Evolutionary conservation across 2,329 filamentous ascomycete genomes (phyloP).

Genomic region (Sphaerulina vaccinii): DNA sequence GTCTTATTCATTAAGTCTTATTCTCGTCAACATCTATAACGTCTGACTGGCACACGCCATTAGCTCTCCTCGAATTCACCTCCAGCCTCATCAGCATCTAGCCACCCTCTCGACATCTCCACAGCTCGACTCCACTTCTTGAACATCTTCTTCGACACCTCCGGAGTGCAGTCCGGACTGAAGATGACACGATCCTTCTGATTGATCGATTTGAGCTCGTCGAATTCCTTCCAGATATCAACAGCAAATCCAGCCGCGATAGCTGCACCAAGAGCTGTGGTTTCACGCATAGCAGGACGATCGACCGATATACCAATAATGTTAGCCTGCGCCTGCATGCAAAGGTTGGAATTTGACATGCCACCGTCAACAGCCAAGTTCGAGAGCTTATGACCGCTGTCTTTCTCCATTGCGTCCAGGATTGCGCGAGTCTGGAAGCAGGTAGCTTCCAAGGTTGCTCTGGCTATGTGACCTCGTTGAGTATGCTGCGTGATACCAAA

Average conservation of each 20-base stretch:
- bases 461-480: conserved; percentile 81
- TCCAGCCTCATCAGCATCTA: conserved; percentile 22
- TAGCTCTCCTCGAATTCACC: conserved; percentile 11
- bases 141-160: conserved; percentile 62
- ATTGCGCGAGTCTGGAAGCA: conserved; percentile 96
- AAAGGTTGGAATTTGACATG: conserved; percentile 83
- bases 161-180: conserved; percentile 58
- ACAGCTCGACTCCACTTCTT: conserved; percentile 73
- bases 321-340: conserved; percentile 89
- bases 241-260: conserved; percentile 83
- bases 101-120: conserved; percentile 72
- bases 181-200: conserved; percentile 68
- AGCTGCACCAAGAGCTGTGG: conserved; percentile 81
- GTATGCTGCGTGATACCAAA: conserved; percentile 64
- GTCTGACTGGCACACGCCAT: not conserved
- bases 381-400: conserved; percentile 72
- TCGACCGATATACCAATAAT: conserved; percentile 80
- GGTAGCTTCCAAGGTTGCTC: conserved; percentile 84
- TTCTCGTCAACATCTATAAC: no score
- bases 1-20: not conserved
- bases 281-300: conserved; percentile 85
- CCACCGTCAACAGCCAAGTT: conserved; percentile 83
- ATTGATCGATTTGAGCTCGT: conserved; percentile 72
- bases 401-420: conserved; percentile 84
- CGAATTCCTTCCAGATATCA: conserved; percentile 72